Evolutionary conservation across 805 yeast genomes (phyloP).

Genomic region (Teunomyces lycoperdinae): DNA sequence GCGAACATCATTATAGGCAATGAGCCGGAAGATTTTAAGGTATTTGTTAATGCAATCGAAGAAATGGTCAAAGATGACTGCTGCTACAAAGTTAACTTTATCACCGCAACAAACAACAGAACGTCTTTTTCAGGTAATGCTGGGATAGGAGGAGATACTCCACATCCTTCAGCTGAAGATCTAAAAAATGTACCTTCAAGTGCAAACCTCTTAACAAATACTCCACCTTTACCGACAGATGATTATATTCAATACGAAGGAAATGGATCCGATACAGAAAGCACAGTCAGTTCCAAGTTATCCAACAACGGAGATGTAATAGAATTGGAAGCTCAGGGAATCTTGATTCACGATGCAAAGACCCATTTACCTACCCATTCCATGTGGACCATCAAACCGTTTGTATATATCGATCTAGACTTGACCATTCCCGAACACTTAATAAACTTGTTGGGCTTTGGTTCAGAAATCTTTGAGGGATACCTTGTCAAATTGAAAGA

Average conservation of each 20-base stretch:
- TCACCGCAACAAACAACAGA: slow-evolving; percentile 44
- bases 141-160: slow-evolving; percentile 20
- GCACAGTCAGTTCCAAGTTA: slow-evolving; percentile 25
- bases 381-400: slow-evolving; percentile 91
- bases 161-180: slow-evolving; percentile 21
- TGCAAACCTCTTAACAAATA: neutral
- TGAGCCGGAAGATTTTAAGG: slow-evolving; percentile 56
- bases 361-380: slow-evolving; percentile 69
- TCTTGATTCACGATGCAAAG: slow-evolving; percentile 63
- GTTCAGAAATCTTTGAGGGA: slow-evolving; percentile 77
- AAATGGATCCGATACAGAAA: slow-evolving; percentile 6
- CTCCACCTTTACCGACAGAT: neutral
- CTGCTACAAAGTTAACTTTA: slow-evolving; percentile 73
- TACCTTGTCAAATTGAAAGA: slow-evolving; percentile 67
- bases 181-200: neutral
- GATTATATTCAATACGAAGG: slow-evolving; percentile 1
- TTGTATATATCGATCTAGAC: slow-evolving; percentile 58
- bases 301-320: slow-evolving; percentile 59
- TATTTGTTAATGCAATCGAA: slow-evolving; percentile 67
- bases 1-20: slow-evolving; percentile 63
- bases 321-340: slow-evolving; percentile 92
- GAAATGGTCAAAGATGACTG: slow-evolving; percentile 72
- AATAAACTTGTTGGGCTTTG: slow-evolving; percentile 81
- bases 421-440: slow-evolving; percentile 69
- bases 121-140: slow-evolving; percentile 3